Percentiles rank a stretch among this genome's conserved stretches.
phyloP scores from a whole-genome alignment of 2,329 filamentous ascomycete genomes.

The Plenodomus biglobosus region DNA sequence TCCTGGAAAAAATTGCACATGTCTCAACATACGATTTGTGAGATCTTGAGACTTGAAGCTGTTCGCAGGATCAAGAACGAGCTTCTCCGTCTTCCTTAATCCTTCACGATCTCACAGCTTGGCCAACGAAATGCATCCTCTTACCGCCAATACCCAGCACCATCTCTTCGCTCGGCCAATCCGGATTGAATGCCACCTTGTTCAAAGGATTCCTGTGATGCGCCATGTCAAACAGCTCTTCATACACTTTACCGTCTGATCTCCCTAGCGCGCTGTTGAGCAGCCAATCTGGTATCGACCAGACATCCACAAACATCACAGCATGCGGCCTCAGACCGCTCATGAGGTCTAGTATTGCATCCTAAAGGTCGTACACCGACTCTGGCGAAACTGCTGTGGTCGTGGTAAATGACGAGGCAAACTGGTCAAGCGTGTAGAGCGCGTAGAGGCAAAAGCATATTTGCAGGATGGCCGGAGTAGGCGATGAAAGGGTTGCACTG shows the following conservation, averaged over 20 bases:
- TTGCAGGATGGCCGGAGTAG: conserved; percentile 33
- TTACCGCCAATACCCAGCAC: conserved; percentile 50
- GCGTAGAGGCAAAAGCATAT: conserved; percentile 54
- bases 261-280: conserved; percentile 56
- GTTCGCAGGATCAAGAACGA: neutral
- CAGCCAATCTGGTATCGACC: conserved; percentile 56
- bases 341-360: conserved; percentile 52
- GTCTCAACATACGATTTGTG: no score
- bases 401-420: conserved; percentile 50
- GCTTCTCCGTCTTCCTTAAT: neutral
- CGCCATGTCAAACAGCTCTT: conserved; percentile 55
- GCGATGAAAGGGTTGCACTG: conserved; percentile 26
- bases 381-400: conserved; percentile 47
- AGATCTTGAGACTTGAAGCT: neutral
- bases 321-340: conserved; percentile 53
- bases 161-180: conserved; percentile 54
- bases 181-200: conserved; percentile 53
- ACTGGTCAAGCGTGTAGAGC: conserved; percentile 51
- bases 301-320: conserved; percentile 55
- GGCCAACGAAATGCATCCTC: conserved; percentile 26
- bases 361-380: conserved; percentile 47
- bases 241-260: conserved; percentile 57
- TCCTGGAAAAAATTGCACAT: no score
- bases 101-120: conserved; percentile 22
- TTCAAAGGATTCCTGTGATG: conserved; percentile 57